Base-by-base conservation (phyloP, 495 filamentous ascomycete species). In the Rhypophila decipiens region DNA sequence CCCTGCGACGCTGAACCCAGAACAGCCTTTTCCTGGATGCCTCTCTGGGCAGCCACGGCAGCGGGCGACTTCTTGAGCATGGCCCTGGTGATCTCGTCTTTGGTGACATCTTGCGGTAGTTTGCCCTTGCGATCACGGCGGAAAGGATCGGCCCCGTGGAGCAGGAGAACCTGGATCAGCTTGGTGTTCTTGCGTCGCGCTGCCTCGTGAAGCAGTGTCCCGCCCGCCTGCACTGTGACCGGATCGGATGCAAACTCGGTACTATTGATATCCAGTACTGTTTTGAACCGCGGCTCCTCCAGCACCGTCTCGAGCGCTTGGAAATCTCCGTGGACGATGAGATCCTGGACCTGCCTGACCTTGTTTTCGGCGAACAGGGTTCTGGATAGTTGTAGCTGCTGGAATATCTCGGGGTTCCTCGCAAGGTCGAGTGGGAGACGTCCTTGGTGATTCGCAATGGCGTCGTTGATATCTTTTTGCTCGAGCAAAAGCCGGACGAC, bases 111-210 rank as follows among this genome's bases (percentile, higher is more conserved):
- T 64, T 98, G 93, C 17, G 93, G 90, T 21, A 98, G 75, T 63
- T 95, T 96, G 7, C 93, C 94, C 68, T 87, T 93, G 49, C 88
- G 87, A 65, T 98, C 93, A 39, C 94, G 80, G 36, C 88, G 83
- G 65, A 98, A 98, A 1, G 93, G 93, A 69, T 98, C 93, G n/a
- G 93, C 93, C 2, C 93, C 94, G 60, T 98, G 94, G 39, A 96
- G 80, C 33, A 98, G 68, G 13, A 98, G 77, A 9, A 95, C 74
- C 59, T 97, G 85, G 42, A 95, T 91, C 13, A 98, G 74, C 41
- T 83, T 81, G 11, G 78, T 82, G 58, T 98, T 90, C 61, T 76
- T 88, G 54, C 83, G 86, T 44, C 88, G 82, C 27, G 93, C 93
- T 2, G 90, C 93, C 64, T 98, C 91, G 59, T 98, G 93, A 19